Conservation (phyloP, 352 stramenopile species). For the Phytophthora podocarpi region DNA sequence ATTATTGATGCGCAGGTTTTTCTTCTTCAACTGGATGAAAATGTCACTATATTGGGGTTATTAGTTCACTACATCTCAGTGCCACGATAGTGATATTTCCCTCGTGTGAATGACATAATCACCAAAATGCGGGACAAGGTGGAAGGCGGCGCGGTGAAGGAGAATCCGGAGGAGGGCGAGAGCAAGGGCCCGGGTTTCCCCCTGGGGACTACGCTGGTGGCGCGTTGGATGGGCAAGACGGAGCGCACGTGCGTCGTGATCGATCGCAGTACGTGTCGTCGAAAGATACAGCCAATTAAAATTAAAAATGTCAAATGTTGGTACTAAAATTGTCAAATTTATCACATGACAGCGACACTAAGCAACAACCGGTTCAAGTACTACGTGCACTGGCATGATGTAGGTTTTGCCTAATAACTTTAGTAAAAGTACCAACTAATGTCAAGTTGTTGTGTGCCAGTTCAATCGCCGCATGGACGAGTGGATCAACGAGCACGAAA, state of each 20-base stretch:
- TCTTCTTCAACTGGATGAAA: constrained; percentile 14
- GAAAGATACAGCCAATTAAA: not conserved
- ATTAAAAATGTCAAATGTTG: constrained; percentile 15
- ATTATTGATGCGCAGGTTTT: not conserved
- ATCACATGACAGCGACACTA: constrained; percentile 51
- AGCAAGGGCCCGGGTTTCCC: constrained; percentile 43
- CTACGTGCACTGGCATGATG: constrained; percentile 87
- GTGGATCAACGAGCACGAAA: constrained; percentile 86
- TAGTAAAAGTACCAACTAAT: constrained; percentile 7
- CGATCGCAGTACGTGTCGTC: constrained; percentile 60
- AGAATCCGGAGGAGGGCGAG: constrained; percentile 17
- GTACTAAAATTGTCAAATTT: too few relatives aligned
- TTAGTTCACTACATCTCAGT: too few relatives aligned
- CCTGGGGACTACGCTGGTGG: constrained; percentile 67
- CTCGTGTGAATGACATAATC: not conserved
- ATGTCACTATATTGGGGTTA: constrained; percentile 4
- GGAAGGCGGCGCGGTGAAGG: constrained; percentile 11
- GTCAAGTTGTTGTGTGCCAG: constrained; percentile 28
- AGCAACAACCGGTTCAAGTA: constrained; percentile 78
- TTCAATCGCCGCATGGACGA: constrained; percentile 91
- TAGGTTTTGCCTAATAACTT: constrained; percentile 30
- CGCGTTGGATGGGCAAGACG: constrained; percentile 77
- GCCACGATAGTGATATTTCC: too few relatives aligned
- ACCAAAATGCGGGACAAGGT: constrained; percentile 28
- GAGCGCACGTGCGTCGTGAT: constrained; percentile 85